Conservation (phyloP, 305 asterid species). For the Nicotiana rustica region DNA sequence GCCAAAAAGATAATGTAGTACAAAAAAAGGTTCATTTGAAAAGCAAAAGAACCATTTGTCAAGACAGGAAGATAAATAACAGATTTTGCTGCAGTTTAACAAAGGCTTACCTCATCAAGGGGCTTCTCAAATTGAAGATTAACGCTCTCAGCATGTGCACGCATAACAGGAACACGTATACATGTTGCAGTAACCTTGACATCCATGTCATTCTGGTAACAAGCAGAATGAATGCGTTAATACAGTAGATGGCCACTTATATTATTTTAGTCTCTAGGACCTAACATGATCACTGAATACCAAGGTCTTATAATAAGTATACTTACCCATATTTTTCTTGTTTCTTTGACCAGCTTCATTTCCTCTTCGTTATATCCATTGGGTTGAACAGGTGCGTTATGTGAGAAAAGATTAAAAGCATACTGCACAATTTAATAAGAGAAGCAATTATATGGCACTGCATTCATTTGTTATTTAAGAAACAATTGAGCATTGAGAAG, state of each 20-base stretch:
- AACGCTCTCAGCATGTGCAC: conserved; percentile 98
- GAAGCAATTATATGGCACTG: not conserved
- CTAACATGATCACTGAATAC: not conserved
- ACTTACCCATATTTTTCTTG: conserved; percentile 93
- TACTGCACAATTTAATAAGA: conserved; percentile 60
- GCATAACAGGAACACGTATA: conserved; percentile 97
- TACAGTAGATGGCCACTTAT: not conserved
- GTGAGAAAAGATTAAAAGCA: conserved; percentile 97
- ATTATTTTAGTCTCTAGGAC: not conserved
- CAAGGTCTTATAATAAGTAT: conserved; percentile 28
- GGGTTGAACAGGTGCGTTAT: conserved; percentile 85
- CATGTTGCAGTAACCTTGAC: conserved; percentile 97
- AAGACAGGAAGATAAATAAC: conserved; percentile 5
- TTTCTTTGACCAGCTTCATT: conserved; percentile 96
- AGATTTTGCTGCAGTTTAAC: not conserved
- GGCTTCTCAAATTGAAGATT: conserved; percentile 95
- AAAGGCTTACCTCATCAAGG: conserved; percentile 73
- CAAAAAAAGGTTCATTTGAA: not conserved
- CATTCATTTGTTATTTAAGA: conserved; percentile 19
- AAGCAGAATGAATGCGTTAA: conserved; percentile 22
- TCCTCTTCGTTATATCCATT: conserved; percentile 98
- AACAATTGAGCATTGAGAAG: conserved; percentile 24
- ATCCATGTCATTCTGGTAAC: conserved; percentile 59
- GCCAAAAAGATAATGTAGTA: not conserved
- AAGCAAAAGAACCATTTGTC: not conserved